Base-by-base conservation (phyloP, 176 grass and related monocot genomes). In the Avena insularis region DNA sequence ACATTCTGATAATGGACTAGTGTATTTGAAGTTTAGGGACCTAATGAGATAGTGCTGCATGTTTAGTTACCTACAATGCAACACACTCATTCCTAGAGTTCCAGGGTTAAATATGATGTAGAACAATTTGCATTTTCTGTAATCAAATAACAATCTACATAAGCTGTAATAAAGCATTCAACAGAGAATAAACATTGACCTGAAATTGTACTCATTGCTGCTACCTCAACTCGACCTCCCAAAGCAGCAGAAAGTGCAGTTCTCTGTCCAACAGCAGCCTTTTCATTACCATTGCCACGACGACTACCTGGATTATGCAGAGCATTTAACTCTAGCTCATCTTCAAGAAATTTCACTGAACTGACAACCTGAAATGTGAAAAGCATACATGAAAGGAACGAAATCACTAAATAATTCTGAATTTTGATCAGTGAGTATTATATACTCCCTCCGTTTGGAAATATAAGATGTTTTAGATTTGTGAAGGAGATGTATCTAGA, bases 311-410 rank as follows among this genome's bases (percentile, higher is more conserved):
- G 96, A 68, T 93, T 96, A 86, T 96, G 94, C 56, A 98, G 85
- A 82, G 97, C 94, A 87, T 98, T 98, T 76, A 98, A 83, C 85
- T 98, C 97, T 79, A 98, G 83, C 87, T 98, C 97, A 89, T 98
- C 97, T 94, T 98, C 97, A 80, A 98, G 93, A 94, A 94, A 98
- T 86, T 98, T 98, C 79, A 96, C 97, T 81, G 97, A 98, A 86
- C 90, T 98, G 75, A 96, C 97, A 90, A 98, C 97, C 97, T 98
- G 86, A 83, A 88, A 82, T 85, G 89, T 90, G 50, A 71, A 79
- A 79, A 81, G 29, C 50, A 68, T 80, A 82, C 8, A 75, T 67
- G 23, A 56, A 4, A 83, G 23, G 75, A 75, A 88, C 48, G 25
- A 83, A 73, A 20, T 73, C 19, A 83, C 2, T 20, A 73, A 16